Conservation (phyloP, 805 yeast genomes). For the Grigorovia humatica region DNA sequence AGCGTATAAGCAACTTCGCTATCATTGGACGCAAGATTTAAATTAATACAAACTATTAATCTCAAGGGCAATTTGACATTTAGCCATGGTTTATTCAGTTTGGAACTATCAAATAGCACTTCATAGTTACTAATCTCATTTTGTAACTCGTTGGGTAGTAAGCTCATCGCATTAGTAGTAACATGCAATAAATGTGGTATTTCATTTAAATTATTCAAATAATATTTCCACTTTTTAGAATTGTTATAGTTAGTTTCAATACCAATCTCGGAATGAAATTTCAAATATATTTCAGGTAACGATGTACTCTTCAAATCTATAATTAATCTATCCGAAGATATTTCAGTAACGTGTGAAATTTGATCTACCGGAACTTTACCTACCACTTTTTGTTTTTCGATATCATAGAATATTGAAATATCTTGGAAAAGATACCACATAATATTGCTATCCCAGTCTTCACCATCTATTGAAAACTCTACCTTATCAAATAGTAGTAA, state of each 20-base stretch:
- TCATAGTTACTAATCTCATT: background rate
- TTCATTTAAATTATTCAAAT: constrained; percentile 10
- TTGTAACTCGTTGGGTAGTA: background rate
- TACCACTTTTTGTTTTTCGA: constrained; percentile 20
- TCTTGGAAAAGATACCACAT: constrained; percentile 11
- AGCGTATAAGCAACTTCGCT: constrained; percentile 14
- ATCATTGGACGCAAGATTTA: constrained; percentile 10
- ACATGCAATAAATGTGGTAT: constrained; percentile 31
- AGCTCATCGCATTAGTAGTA: constrained; percentile 42
- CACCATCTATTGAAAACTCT: constrained; percentile 35
- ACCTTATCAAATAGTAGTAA: constrained; percentile 31
- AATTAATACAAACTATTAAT: constrained; percentile 34
- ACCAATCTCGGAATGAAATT: constrained; percentile 7
- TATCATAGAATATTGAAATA: constrained; percentile 12
- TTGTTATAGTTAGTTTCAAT: constrained; percentile 17
- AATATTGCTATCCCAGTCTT: constrained; percentile 30
- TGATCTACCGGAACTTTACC: constrained; percentile 34
- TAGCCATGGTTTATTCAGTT: constrained; percentile 10
- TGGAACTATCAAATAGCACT: background rate
- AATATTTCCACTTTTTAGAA: constrained; percentile 35
- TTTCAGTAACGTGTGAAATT: constrained; percentile 25
- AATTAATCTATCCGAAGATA: constrained; percentile 21
- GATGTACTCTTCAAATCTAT: constrained; percentile 33
- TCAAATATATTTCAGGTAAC: constrained; percentile 35
- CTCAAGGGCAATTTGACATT: constrained; percentile 27